phyloP scores from a whole-genome alignment of 192 early-diverging fungal species.

The Coemansia sp. region DNA sequence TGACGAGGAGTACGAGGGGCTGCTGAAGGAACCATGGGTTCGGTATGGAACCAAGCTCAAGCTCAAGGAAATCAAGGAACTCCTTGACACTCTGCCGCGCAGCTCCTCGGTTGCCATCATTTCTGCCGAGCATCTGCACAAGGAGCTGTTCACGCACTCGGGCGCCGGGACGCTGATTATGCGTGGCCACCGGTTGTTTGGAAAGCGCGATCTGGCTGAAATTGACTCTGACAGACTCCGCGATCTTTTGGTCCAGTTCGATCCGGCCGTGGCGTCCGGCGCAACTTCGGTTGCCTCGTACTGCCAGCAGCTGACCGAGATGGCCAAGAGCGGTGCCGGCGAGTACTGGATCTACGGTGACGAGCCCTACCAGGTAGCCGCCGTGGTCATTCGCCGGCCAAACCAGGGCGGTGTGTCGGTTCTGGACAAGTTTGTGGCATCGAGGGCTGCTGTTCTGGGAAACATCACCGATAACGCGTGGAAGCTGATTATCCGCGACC shows the following conservation, averaged over 20 bases:
- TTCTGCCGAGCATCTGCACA: slow-evolving; percentile 97
- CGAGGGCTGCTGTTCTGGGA: slow-evolving; percentile 84
- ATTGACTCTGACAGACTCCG: slow-evolving; percentile 83
- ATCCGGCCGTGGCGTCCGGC: slow-evolving; percentile 70
- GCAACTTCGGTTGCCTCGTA: slow-evolving; percentile 70
- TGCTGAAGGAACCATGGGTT: slow-evolving; percentile 96
- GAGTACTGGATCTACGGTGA: slow-evolving; percentile 82
- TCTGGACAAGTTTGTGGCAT: slow-evolving; percentile 89
- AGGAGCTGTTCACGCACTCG: slow-evolving; percentile 97
- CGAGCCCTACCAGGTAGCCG: slow-evolving; percentile 91
- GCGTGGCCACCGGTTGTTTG: slow-evolving; percentile 89
- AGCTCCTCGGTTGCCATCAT: slow-evolving; percentile 99
- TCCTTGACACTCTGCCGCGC: slow-evolving; percentile 93
- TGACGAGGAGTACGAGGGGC: slow-evolving; percentile 97
- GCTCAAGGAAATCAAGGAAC: slow-evolving; percentile 96
- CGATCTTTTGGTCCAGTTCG: slow-evolving; percentile 72
- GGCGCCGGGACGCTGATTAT: slow-evolving; percentile 98
- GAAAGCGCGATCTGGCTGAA: slow-evolving; percentile 64
- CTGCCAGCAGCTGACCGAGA: slow-evolving; percentile 62
- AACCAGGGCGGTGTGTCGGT: slow-evolving; percentile 55
- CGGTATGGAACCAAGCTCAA: slow-evolving; percentile 98
- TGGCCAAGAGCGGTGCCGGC: slow-evolving; percentile 51
- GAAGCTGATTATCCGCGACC: slow-evolving; percentile 84
- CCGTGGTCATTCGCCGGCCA: slow-evolving; percentile 67
- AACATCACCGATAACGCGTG: slow-evolving; percentile 98